Conservation (phyloP, 352 stramenopile species). For the Phytophthora nicotianae region DNA sequence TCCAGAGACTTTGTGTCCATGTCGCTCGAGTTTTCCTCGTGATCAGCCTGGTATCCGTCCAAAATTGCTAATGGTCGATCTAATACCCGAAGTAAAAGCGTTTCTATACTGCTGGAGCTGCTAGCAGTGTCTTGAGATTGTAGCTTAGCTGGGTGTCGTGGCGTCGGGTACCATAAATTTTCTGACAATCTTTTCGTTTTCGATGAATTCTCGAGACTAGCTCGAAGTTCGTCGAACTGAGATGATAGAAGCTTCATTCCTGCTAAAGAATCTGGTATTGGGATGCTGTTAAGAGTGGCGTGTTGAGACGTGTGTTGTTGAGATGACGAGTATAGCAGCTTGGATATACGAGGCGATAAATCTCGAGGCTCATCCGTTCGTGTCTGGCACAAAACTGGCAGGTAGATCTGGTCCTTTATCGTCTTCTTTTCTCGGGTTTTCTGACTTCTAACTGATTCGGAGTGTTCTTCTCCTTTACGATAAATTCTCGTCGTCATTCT, state of each 20-base stretch:
- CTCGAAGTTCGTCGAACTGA: conserved; percentile 44
- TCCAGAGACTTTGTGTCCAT: conserved; percentile 15
- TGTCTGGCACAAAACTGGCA: conserved; percentile 21
- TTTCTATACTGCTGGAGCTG: conserved; percentile 42
- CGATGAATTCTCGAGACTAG: conserved; percentile 26
- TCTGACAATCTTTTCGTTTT: not conserved
- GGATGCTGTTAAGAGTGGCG: not conserved
- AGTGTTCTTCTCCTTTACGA: not conserved
- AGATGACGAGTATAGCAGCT: conserved; percentile 1
- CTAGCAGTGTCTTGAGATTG: conserved; percentile 18
- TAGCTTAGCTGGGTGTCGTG: not conserved
- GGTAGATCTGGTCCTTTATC: conserved; percentile 39
- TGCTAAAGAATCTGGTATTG: conserved; percentile 28
- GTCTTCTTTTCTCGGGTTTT: conserved; percentile 16
- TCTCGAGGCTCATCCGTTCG: conserved; percentile 4
- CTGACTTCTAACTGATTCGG: not conserved
- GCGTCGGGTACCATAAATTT: conserved; percentile 18
- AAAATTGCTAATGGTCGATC: conserved; percentile 10
- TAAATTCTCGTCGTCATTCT: conserved; percentile 28
- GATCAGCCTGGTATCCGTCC: conserved; percentile 27
- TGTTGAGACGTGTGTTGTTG: not conserved
- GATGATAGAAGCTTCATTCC: conserved; percentile 47
- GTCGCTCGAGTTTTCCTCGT: conserved; percentile 21
- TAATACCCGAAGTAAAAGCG: conserved; percentile 30
- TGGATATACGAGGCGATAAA: conserved; percentile 5